Conservation (phyloP, 768 basidiomycete species). For the Xerocomellus chrysenteron region DNA sequence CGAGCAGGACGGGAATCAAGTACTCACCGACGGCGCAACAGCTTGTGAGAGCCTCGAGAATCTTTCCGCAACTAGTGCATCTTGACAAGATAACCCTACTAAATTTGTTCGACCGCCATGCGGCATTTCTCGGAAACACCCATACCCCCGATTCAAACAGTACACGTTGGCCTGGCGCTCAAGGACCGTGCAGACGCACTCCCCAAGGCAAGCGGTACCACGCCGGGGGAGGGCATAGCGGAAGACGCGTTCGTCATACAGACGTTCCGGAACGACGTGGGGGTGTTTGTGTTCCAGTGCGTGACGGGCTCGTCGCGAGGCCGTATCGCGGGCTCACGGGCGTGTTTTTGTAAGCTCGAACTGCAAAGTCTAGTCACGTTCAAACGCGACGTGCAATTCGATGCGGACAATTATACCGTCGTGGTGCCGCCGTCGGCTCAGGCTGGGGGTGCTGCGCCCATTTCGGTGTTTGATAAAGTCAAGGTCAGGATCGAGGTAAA, state of each 20-base stretch:
- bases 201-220: constrained; percentile 29
- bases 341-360: constrained; percentile 59
- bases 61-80: too few relatives aligned
- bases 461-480: constrained; percentile 94
- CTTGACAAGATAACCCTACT: too few relatives aligned
- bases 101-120: too few relatives aligned
- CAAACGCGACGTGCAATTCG: constrained; percentile 85
- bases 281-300: constrained; percentile 94
- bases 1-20: too few relatives aligned
- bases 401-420: constrained; percentile 87
- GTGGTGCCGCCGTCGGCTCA: constrained; percentile 54
- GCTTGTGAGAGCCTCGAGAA: too few relatives aligned
- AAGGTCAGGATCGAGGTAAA: constrained; percentile 88
- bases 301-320: neutral
- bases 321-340: neutral
- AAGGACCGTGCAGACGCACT: constrained; percentile 56
- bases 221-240: constrained; percentile 40
- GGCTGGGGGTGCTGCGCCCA: constrained; percentile 36
- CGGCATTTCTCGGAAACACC: too few relatives aligned
- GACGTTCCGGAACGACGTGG: constrained; percentile 90
- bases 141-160: too few relatives aligned
- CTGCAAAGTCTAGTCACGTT: constrained; percentile 94
- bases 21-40: too few relatives aligned
- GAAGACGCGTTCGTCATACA: constrained; percentile 94
- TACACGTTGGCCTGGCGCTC: constrained; percentile 82